Percentiles rank a stretch among this genome's conserved stretches.
phyloP scores from a whole-genome alignment of 2,329 filamentous ascomycete species.

The Claviceps maximensis region DNA sequence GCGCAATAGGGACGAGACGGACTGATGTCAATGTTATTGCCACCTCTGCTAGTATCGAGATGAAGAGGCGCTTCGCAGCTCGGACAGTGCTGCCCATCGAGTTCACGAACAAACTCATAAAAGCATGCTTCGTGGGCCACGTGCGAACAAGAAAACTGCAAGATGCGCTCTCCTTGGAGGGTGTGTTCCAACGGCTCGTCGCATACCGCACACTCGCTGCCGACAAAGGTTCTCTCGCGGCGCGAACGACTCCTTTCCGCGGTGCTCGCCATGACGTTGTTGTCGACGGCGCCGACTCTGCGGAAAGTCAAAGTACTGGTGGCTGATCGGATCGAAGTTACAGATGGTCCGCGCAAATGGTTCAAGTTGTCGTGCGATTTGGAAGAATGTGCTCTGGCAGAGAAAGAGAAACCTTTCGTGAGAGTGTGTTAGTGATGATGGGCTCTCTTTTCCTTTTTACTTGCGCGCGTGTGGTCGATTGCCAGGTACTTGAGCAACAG shows the following conservation, averaged over 20 bases:
- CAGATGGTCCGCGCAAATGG: conserved; percentile 20
- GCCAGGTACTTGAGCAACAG: neutral
- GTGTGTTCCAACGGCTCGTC: conserved; percentile 96
- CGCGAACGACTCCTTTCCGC: conserved; percentile 65
- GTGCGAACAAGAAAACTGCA: conserved; percentile 94
- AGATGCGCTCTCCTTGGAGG: conserved; percentile 78
- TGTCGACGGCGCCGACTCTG: conserved; percentile 24
- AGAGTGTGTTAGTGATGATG: neutral
- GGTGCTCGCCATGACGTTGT: conserved; percentile 31
- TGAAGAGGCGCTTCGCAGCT: conserved; percentile 85
- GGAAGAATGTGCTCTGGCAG: conserved; percentile 11
- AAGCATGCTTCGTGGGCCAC: conserved; percentile 97
- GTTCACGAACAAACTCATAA: conserved; percentile 94
- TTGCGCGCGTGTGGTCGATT: neutral
- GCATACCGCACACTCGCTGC: conserved; percentile 87
- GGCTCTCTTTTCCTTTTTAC: neutral
- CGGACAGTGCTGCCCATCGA: conserved; percentile 87
- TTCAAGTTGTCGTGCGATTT: conserved; percentile 14
- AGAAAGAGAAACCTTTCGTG: neutral
- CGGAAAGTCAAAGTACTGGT: conserved; percentile 19
- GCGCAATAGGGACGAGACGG: conserved; percentile 12
- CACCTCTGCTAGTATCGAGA: conserved; percentile 81
- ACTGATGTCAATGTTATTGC: conserved; percentile 90
- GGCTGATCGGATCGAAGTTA: conserved; percentile 20
- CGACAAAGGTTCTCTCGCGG: conserved; percentile 88